Evolutionary conservation across 2,329 filamentous ascomycete species (phyloP).

Genomic region (Diaporthe helianthi): DNA sequence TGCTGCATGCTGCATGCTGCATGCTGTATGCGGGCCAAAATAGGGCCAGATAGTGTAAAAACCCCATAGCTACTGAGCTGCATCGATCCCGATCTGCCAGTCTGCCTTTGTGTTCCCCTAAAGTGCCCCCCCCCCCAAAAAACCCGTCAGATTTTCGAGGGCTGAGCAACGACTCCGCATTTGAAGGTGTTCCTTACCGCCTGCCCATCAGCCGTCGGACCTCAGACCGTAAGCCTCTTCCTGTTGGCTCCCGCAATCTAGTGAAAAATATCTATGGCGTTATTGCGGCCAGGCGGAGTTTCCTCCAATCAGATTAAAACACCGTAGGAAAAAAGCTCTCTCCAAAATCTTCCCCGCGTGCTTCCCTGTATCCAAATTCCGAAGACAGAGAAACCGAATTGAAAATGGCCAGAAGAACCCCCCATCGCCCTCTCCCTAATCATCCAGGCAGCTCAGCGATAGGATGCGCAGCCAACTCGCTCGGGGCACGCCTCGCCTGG

Average conservation of each 20-base stretch:
- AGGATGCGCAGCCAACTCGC: slow-evolving; percentile 20
- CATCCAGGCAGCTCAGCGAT: slow-evolving; percentile 31
- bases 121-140: too few relatives aligned
- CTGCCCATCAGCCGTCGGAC: slow-evolving; percentile 3
- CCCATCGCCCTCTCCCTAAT: not conserved
- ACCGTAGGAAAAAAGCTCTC: too few relatives aligned
- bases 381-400: not conserved
- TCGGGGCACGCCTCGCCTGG: not conserved
- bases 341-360: not conserved
- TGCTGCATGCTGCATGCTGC: not conserved
- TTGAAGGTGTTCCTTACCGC: not conserved
- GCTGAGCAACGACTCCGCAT: not conserved
- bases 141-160: too few relatives aligned
- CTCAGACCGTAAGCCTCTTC: not conserved
- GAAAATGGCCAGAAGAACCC: not conserved
- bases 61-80: not conserved
- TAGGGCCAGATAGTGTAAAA: not conserved
- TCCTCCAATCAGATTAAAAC: not conserved
- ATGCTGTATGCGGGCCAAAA: not conserved
- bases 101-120: not conserved
- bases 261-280: not conserved
- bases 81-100: not conserved
- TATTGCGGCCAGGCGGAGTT: not conserved
- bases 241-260: not conserved
- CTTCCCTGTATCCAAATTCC: not conserved